Base-by-base conservation (phyloP, 495 filamentous ascomycete genomes). In the Neurospora sp. region DNA sequence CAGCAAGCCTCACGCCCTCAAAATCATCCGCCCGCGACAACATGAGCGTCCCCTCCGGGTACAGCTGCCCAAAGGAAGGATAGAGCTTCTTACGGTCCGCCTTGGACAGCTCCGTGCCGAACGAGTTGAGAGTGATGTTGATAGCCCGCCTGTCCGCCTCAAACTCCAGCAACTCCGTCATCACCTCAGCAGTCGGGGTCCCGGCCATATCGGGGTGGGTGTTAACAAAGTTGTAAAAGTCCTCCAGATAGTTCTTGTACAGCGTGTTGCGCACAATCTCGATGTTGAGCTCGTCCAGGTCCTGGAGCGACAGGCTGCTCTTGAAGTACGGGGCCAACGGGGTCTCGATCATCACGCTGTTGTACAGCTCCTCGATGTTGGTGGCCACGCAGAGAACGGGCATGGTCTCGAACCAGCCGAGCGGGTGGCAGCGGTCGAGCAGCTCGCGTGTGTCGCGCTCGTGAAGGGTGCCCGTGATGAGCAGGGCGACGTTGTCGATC, bases 71-170 rank as follows among this genome's bases (percentile, higher is more conserved):
- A 73, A 98, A 97, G 78, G 85, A 90, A 10, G 96, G 96, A 83
- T 99, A 99, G 70, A 99, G 86, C 86, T 98, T 99, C 85, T 92
- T 94, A 73, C 96, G 90, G 79, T 98, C 95, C 69, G 87, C 87
- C 88, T 98, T 98, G 75, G 90, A 93, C 44, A 99, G 88, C 83
- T 99, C 96, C 9, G 96, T 98, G 72, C 96, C 96, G 78, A 99
- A 98, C 12, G 96, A 98, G 85, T 99, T 99, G 72, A 99, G 85
- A 11, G 96, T 99, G 84, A 99, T 99, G 83, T 99, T 99, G 86
- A 99, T 99, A 75, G 94, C 93, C 75, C 96, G 88, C 72, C 96
- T 88, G 80, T 99, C 96, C 12, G 96, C 96, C 84, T 99, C 96
- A 79, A 98, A 99, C 80, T 96, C 92, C 62, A 99, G 85, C 44